Evolutionary conservation across 768 basidiomycete genomes (phyloP).

Genomic region (Galerina marginata): DNA sequence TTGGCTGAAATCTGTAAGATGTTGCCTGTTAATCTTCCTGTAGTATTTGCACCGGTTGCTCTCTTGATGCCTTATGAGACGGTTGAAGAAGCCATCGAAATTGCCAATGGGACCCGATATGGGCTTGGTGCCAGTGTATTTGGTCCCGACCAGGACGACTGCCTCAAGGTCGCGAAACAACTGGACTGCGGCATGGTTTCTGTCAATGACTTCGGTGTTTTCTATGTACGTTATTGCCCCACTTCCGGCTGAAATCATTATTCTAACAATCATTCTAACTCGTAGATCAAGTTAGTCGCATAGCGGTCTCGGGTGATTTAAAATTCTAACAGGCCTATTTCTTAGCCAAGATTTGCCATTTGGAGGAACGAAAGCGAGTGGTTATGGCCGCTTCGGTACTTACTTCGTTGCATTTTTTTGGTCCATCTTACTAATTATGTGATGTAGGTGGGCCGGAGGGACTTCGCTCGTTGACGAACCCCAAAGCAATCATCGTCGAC

Average conservation of each 20-base stretch:
- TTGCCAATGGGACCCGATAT: conserved; percentile 88
- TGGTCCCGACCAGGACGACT: conserved; percentile 81
- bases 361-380: conserved; percentile 89
- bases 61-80: conserved; percentile 84
- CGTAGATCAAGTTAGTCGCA: conserved; percentile 68
- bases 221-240: conserved; percentile 62
- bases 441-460: conserved; percentile 88
- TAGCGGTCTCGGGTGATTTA: conserved; percentile 9
- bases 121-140: conserved; percentile 96
- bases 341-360: conserved; percentile 89
- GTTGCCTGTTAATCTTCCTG: conserved; percentile 5
- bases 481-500: conserved; percentile 88
- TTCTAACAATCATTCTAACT: too few species aligned
- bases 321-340: conserved; percentile 12
- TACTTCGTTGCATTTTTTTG: conserved; percentile 7
- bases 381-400: conserved; percentile 92
- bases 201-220: conserved; percentile 92
- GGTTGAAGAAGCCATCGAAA: conserved; percentile 83
- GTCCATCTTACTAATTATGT: conserved; percentile 14
- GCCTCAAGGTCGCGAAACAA: conserved; percentile 77
- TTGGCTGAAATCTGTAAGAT: conserved; percentile 17
- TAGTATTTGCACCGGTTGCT: conserved; percentile 94
- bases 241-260: background rate
- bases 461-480: conserved; percentile 82
- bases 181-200: conserved; percentile 98